phyloP scores from a whole-genome alignment of 2,329 filamentous ascomycete genomes.

The Aspergillus terreus region DNA sequence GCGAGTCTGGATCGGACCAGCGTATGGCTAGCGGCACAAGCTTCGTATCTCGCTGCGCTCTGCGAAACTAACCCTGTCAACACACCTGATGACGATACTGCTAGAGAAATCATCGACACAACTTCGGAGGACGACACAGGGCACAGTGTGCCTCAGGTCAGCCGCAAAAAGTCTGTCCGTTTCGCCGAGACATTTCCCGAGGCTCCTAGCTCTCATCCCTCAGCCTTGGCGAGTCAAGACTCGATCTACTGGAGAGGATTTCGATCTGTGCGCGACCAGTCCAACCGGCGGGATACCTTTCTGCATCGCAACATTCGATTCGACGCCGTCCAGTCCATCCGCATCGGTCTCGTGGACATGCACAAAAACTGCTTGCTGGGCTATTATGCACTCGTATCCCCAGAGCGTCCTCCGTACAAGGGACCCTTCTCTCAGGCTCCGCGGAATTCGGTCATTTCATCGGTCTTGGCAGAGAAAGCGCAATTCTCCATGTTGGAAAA shows the following conservation, averaged over 20 bases:
- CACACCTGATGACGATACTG: constrained; percentile 23
- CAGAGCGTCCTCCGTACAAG: constrained; percentile 68
- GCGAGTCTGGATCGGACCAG: constrained; percentile 81
- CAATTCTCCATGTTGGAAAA: constrained; percentile 56
- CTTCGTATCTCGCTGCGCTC: constrained; percentile 68
- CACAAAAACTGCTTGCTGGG: constrained; percentile 81
- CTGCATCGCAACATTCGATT: constrained; percentile 80
- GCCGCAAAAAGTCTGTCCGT: constrained; percentile 27
- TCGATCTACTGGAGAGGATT: constrained; percentile 88
- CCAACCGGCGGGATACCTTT: constrained; percentile 70
- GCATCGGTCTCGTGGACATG: constrained; percentile 66
- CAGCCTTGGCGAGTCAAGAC: constrained; percentile 55
- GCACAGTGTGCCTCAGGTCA: constrained; percentile 12
- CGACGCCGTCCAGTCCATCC: constrained; percentile 80
- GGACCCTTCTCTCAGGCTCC: constrained; percentile 68
- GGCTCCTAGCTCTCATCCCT: constrained; percentile 38
- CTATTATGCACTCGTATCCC: constrained; percentile 73
- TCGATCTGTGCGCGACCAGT: constrained; percentile 66
- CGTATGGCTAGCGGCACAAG: constrained; percentile 80
- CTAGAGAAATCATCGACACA: constrained; percentile 11
- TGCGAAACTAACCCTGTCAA: constrained; percentile 53
- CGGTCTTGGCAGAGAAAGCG: constrained; percentile 53
- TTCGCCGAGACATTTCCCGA: constrained; percentile 32
- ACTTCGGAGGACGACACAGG: constrained; percentile 15
- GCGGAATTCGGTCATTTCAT: constrained; percentile 61